Percentiles rank a stretch among this genome's conserved stretches.
These are phyloP conservation scores for Otatea glauca DNA, from an alignment of 176 grass and related monocot species.

Conservation along the genomic window DNA sequence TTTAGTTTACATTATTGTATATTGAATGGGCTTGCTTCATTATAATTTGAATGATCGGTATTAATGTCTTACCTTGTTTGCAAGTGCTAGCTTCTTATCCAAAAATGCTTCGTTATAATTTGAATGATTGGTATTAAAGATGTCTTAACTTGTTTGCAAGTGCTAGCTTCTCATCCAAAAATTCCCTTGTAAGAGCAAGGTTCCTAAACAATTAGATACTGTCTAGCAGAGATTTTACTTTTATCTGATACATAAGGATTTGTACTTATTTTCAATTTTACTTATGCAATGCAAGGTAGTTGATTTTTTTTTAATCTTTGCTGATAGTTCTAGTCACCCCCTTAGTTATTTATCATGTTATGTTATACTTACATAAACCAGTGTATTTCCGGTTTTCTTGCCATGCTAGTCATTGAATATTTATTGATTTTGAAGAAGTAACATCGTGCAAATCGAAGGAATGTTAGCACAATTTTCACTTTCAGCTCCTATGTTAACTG, in stretches of 20 bases:
- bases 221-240: not conserved
- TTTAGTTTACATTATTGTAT: not conserved
- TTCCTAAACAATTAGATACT: not conserved
- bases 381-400: slow-evolving; percentile 12
- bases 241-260: slow-evolving; percentile 5
- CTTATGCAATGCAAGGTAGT: slow-evolving; percentile 9
- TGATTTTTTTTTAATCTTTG: slow-evolving; percentile 19
- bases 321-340: not conserved
- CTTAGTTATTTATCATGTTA: slow-evolving; percentile 3
- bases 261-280: slow-evolving; percentile 30
- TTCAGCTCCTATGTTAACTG: slow-evolving; percentile 24
- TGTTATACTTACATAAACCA: slow-evolving; percentile 19
- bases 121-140: not conserved
- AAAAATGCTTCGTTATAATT: slow-evolving; percentile 22
- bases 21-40: slow-evolving; percentile 17
- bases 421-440: slow-evolving; percentile 14
- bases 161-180: slow-evolving; percentile 17
- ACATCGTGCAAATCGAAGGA: not conserved
- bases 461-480: not conserved
- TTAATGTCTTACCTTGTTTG: not conserved
- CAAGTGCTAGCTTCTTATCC: slow-evolving; percentile 16
- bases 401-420: slow-evolving; percentile 13
- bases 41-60: slow-evolving; percentile 23
- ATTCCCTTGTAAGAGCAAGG: slow-evolving; percentile 1
- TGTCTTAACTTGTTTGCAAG: not conserved